A percentile compares a stretch with the other conserved stretches of the same genome.
Evolutionary conservation across 305 asterid genomes (phyloP).

Genomic region (Fraxinus latifolia): DNA sequence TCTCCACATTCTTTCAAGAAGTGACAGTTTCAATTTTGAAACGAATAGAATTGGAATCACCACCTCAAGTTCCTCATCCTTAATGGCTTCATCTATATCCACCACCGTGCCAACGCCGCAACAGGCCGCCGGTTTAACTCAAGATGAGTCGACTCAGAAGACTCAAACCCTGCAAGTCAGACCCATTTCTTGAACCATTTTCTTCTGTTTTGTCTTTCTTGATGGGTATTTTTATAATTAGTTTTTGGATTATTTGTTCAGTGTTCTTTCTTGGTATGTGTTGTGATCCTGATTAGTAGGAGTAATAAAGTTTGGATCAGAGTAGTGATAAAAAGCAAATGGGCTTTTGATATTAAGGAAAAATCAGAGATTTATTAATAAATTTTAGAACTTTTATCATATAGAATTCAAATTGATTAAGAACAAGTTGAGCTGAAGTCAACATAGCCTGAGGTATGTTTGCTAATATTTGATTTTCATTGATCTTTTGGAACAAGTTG

Average conservation of each 20-base stretch:
- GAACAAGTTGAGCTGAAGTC: not conserved
- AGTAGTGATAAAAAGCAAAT: not conserved
- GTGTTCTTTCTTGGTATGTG: not conserved
- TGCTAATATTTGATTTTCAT: not conserved
- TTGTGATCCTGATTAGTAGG: constrained; percentile 13
- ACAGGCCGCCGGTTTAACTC: constrained; percentile 28
- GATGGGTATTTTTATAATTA: constrained; percentile 4
- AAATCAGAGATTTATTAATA: not conserved
- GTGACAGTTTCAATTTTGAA: not conserved
- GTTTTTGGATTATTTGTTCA: constrained; percentile 4
- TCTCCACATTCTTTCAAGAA: constrained; percentile 12
- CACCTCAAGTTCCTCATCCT: constrained; percentile 21
- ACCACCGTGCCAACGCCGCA: constrained; percentile 43
- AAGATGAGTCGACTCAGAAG: constrained; percentile 34
- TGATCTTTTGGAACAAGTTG: not conserved
- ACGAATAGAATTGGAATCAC: constrained; percentile 2
- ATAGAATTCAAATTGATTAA: not conserved
- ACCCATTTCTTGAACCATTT: not conserved
- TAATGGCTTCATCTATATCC: constrained; percentile 44
- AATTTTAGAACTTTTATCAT: not conserved
- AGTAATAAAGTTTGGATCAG: constrained; percentile 11
- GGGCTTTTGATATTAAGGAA: not conserved
- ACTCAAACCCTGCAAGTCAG: constrained; percentile 59
- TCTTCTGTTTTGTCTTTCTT: not conserved
- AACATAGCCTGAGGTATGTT: not conserved